Conservation (phyloP, 371 early-diverging fungal genomes). For the Apophysomyces trapeziformis region DNA sequence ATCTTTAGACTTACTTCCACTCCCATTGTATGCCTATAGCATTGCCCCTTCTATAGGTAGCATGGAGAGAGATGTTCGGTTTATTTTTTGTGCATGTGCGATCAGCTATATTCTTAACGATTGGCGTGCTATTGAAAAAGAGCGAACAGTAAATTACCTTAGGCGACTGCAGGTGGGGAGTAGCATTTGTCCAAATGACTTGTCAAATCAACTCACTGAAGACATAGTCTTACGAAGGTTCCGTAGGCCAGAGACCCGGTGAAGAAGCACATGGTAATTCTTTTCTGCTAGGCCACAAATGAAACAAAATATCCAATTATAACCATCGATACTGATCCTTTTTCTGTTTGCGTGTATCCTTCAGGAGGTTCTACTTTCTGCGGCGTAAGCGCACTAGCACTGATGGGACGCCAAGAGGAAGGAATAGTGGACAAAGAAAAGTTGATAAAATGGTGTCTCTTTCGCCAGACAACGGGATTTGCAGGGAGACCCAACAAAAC, state of each 20-base stretch:
- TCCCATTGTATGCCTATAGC: conserved; percentile 30
- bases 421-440: conserved; percentile 62
- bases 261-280: conserved; percentile 87
- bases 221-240: conserved; percentile 76
- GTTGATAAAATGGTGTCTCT: conserved; percentile 80
- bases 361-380: conserved; percentile 88
- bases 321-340: conserved; percentile 66
- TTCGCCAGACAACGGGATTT: conserved; percentile 84
- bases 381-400: conserved; percentile 82
- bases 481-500: conserved; percentile 92
- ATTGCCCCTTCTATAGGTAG: conserved; percentile 70
- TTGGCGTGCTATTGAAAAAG: conserved; percentile 81
- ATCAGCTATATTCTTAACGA: conserved; percentile 85
- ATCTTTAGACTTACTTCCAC: neutral
- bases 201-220: neutral
- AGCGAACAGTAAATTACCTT: conserved; percentile 69
- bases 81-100: conserved; percentile 89
- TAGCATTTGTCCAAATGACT: neutral
- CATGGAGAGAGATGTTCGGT: conserved; percentile 86
- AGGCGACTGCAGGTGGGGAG: conserved; percentile 58
- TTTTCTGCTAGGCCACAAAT: conserved; percentile 26
- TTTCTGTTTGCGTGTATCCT: conserved; percentile 5
- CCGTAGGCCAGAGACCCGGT: conserved; percentile 77
- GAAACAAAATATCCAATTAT: conserved; percentile 15
- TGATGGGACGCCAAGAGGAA: conserved; percentile 69